Conservation (phyloP, 177 flowering plant genomes). For the Vitis hybrid region DNA sequence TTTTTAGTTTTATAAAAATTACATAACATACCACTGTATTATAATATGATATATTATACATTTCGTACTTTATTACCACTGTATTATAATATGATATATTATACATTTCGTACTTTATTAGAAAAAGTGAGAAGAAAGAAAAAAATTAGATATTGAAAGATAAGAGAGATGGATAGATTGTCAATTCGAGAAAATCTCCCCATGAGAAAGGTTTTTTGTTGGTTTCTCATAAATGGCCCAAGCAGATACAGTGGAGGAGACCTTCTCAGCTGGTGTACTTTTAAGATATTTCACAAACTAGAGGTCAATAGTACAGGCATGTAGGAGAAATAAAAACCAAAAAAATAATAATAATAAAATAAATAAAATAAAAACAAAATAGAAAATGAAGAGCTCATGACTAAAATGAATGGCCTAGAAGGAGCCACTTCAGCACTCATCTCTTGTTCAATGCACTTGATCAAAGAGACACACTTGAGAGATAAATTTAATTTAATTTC, state of each 20-base stretch:
- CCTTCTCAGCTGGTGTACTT: slow-evolving; percentile 25
- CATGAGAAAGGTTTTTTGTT: slow-evolving; percentile 18
- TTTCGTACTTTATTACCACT: too few relatives aligned
- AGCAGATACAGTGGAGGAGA: slow-evolving; percentile 23
- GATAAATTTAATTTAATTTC: too few relatives aligned
- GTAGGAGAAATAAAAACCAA: not conserved
- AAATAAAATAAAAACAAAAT: not conserved
- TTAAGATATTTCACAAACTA: slow-evolving; percentile 21
- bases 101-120: too few relatives aligned
- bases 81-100: too few relatives aligned
- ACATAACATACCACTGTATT: too few relatives aligned
- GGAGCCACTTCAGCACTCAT: not conserved
- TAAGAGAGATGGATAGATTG: slow-evolving; percentile 17
- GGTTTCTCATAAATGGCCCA: slow-evolving; percentile 41
- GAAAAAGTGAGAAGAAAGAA: not conserved
- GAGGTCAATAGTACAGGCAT: slow-evolving; percentile 18
- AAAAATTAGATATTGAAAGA: not conserved
- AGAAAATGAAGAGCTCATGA: slow-evolving; percentile 2
- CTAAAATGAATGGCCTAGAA: slow-evolving; percentile 23
- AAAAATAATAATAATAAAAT: too few relatives aligned
- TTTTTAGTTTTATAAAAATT: too few relatives aligned
- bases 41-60: not conserved
- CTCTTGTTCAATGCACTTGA: not conserved
- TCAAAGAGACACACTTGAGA: too few relatives aligned
- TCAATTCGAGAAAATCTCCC: slow-evolving; percentile 13